Base-by-base conservation (phyloP, 345 rosid species). In the Aegle marmelos region DNA sequence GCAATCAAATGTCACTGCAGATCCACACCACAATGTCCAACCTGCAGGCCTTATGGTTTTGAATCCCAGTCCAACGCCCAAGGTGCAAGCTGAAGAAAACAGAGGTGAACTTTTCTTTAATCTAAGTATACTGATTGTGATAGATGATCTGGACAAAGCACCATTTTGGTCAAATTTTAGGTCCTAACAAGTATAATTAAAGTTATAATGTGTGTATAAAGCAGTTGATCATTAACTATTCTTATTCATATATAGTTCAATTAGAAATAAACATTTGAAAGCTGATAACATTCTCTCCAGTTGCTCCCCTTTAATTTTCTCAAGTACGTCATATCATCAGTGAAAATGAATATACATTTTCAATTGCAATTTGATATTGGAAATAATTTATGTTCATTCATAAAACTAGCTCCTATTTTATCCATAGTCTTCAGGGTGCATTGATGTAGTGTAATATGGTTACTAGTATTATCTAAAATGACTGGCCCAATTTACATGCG, bases 31-130 rank as follows among this genome's bases (percentile, higher is more conserved):
- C 28, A 66, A 73, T 27, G 54, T 75, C 65, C 79, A 78, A 78
- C 73, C 85, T 64, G 33, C 63, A 74, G 24, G 69, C 48, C 68
- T 34, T 9, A 27, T 39, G 45, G 24, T 27, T 39, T 10, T 59
- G 57, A 57, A 25, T 69, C 25, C 62, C 45, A 77, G 62, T 68
- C 16, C 36, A 54, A 53, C 31, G 27, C 39, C 59, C 3, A 7
- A 21, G 45, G 63, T 34, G 37, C 72, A 41, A 78, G 60, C 34
- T 57, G 65, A 61, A 28, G 53, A 5, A 25, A 66, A 59, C 30
- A 45, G 14, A 69, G 83, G 89, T 88, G 31, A 77, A 28, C 58
- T 79, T 37, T 24, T 7, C 61, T 48, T 68, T 75, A 41, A 66
- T 22, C 73, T 68, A 17, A 75, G 59, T 50, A 41, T 61, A 48